A percentile compares a stretch with the other conserved stretches of the same genome.
Conservation (phyloP, 257 asterid species). For the Apocynum venetum region DNA sequence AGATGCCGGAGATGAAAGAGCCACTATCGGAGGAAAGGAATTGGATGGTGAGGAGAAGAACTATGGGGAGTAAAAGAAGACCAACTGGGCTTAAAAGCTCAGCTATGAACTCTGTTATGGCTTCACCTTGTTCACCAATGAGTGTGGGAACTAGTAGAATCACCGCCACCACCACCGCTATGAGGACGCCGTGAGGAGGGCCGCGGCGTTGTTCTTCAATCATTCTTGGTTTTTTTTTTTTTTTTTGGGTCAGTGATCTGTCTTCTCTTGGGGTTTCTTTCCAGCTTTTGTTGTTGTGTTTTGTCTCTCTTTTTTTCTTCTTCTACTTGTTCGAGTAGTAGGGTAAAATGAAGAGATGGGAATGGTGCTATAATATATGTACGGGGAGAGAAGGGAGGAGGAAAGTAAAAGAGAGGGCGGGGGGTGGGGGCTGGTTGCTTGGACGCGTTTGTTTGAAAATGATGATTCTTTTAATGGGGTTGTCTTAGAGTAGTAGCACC, state of each 20-base stretch:
- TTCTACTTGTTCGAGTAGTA: not conserved
- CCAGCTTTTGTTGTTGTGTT: not conserved
- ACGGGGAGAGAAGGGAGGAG: not conserved
- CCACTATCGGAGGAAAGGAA: slow-evolving; percentile 83
- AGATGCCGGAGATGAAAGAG: slow-evolving; percentile 32
- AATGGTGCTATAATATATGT: not conserved
- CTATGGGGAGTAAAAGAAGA: slow-evolving; percentile 68
- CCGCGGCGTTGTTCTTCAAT: slow-evolving; percentile 63
- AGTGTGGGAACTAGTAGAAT: slow-evolving; percentile 57
- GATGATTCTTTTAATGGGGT: not conserved
- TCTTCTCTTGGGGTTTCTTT: not conserved
- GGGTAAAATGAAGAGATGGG: not conserved
- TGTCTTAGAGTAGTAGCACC: not conserved
- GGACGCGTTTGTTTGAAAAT: slow-evolving; percentile 2
- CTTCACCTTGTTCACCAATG: slow-evolving; percentile 82
- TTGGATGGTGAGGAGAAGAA: slow-evolving; percentile 69
- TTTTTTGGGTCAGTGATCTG: not conserved
- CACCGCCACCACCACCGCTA: slow-evolving; percentile 62
- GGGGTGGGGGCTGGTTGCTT: not conserved
- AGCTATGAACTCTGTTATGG: slow-evolving; percentile 69
- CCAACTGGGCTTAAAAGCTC: slow-evolving; percentile 78
- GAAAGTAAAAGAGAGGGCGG: not conserved
- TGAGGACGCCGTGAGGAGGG: slow-evolving; percentile 68
- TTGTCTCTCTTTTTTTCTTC: not conserved
- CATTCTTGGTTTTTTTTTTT: slow-evolving; percentile 26